A percentile compares a stretch with the other conserved stretches of the same genome.
Evolutionary conservation across 2,329 filamentous ascomycete genomes (phyloP).

Genomic region (Coniochaeta prunicola): DNA sequence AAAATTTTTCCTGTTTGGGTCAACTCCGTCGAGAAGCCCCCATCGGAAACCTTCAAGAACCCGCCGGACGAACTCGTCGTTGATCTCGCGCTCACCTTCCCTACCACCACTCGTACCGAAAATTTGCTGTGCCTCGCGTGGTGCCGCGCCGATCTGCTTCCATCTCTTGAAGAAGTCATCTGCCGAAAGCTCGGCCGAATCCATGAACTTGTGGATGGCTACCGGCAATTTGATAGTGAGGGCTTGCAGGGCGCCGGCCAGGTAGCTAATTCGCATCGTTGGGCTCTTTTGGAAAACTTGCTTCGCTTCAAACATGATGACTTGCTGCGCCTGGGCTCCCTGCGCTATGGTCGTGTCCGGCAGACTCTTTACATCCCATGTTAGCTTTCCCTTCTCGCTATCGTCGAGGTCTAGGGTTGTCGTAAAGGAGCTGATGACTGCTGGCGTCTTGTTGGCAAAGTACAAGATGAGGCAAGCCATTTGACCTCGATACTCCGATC

Average conservation of each 20-base stretch:
- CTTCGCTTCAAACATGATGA: constrained; percentile 87
- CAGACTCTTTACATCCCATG: constrained; percentile 80
- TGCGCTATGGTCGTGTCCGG: constrained; percentile 75
- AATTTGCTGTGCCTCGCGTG: constrained; percentile 81
- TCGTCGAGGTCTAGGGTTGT: constrained; percentile 83
- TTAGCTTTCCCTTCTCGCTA: constrained; percentile 57
- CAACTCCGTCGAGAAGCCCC: constrained; percentile 77
- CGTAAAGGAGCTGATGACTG: constrained; percentile 82
- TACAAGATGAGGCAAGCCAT: constrained; percentile 94
- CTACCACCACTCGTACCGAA: constrained; percentile 58
- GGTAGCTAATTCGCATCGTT: constrained; percentile 88
- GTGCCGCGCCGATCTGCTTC: constrained; percentile 91
- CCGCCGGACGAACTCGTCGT: constrained; percentile 61
- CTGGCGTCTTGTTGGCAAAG: constrained; percentile 88
- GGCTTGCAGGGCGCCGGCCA: constrained; percentile 88
- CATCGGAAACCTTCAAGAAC: constrained; percentile 82
- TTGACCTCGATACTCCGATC: constrained; percentile 91
- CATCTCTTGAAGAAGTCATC: constrained; percentile 99
- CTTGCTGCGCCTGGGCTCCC: constrained; percentile 79
- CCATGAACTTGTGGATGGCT: constrained; percentile 92
- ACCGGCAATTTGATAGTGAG: constrained; percentile 87
- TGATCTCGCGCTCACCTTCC: constrained; percentile 56
- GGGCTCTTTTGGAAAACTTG: constrained; percentile 76
- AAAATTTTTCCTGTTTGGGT: constrained; percentile 89
- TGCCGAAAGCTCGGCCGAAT: constrained; percentile 72